Evolutionary conservation across 192 early-diverging fungal genomes (phyloP).

Genomic region (Coemansia guatemalensis): DNA sequence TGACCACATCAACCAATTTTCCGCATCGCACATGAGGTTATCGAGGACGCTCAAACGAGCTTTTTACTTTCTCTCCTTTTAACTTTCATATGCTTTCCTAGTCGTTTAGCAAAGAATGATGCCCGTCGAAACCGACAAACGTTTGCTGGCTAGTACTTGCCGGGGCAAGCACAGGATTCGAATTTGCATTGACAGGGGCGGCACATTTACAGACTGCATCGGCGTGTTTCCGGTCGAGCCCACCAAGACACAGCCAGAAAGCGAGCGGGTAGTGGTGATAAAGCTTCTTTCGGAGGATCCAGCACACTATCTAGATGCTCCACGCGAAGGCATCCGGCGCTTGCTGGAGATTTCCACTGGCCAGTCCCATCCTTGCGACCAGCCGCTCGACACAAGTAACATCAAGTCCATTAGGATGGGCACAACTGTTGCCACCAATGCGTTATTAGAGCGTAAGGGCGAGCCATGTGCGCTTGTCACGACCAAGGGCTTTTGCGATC

Average conservation of each 20-base stretch:
- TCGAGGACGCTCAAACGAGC: too few species aligned
- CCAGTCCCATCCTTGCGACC: slow-evolving; percentile 60
- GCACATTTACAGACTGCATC: slow-evolving; percentile 97
- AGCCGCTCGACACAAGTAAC: slow-evolving; percentile 68
- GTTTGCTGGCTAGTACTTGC: slow-evolving; percentile 8
- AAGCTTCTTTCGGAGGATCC: slow-evolving; percentile 95
- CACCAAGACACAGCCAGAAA: slow-evolving; percentile 28
- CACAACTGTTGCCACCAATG: slow-evolving; percentile 97
- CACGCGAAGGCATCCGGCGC: slow-evolving; percentile 89
- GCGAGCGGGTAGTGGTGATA: slow-evolving; percentile 67
- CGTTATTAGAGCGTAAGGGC: slow-evolving; percentile 82
- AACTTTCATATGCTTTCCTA: too few species aligned
- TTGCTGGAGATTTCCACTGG: slow-evolving; percentile 82
- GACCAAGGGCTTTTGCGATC: slow-evolving; percentile 88
- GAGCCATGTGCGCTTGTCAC: slow-evolving; percentile 86
- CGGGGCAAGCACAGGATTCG: slow-evolving; percentile 26
- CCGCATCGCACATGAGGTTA: too few species aligned
- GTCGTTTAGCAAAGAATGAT: too few species aligned
- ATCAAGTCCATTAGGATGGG: slow-evolving; percentile 90
- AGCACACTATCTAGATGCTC: slow-evolving; percentile 85
- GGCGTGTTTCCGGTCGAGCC: slow-evolving; percentile 64
- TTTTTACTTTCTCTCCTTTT: too few species aligned
- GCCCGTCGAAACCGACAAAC: slow-evolving; percentile 5
- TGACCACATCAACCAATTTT: too few species aligned
- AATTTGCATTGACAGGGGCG: slow-evolving; percentile 87